Evolutionary conservation across 768 basidiomycete species (phyloP), one percentile per base, ranked within the genome.

Genomic region (Gautieria morchelliformis): DNA sequence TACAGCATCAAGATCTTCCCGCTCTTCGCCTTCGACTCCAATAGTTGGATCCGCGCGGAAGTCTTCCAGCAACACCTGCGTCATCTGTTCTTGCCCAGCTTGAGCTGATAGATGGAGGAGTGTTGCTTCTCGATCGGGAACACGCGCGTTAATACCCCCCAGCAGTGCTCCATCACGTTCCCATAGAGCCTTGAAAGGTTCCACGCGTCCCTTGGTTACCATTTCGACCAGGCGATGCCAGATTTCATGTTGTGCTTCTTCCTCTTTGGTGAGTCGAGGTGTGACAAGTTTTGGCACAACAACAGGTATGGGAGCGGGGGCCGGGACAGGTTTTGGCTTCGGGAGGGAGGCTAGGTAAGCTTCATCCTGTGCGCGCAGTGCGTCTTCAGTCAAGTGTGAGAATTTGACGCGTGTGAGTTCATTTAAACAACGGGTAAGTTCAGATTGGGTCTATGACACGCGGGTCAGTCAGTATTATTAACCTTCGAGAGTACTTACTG

Each of bases 201-300:
- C 96, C 10, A 93, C 65, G 5, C 90, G 81, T 22, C 90, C 93
- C 68, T 87, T 92, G n/a, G 67, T 72, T 22, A 90, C 72, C 93
- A 98, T 98, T 55, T 96, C 94, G n/a, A 93, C 73, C 1, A 93
- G 72, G 2, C 93, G 79, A 8, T 68, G 66, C 87, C 93, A 93
- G 62, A 88, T 88, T 54, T 94, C 91, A 7, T 87, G 83, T 8
- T 81, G 61, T 0, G 74, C 64, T 66, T 91, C 87, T 67, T 98
- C 92, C 63, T 93, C 93, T 63, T 85, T 85, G 0, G 83, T 77
- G 3, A 96, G 73, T 62, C 85, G 84, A 0, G 77, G 76, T 5
- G 71, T 71, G 60, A 79, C 81, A 3, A 66, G 63, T 61, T 73
- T 72, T 19, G 74, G 74, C 50, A 76, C 75, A 6, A 76, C 69